Evolutionary conservation across 2,329 filamentous ascomycete genomes (phyloP).

Genomic region (Penicillium sp.): DNA sequence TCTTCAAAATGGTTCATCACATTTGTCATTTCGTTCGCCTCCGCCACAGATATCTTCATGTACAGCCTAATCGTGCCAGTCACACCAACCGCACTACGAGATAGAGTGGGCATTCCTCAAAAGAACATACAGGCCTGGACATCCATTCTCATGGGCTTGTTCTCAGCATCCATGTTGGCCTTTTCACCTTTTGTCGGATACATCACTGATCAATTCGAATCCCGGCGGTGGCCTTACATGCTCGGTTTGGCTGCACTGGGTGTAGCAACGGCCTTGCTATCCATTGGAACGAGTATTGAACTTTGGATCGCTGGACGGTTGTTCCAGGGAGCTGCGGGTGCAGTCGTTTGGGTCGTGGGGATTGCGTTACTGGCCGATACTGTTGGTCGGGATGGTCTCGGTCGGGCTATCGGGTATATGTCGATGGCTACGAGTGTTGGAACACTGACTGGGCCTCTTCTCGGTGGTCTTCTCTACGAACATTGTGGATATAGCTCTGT

Average conservation of each 20-base stretch:
- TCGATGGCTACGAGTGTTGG: not conserved
- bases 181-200: not conserved
- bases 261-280: not conserved
- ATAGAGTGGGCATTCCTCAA: conserved; percentile 44
- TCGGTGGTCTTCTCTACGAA: conserved; percentile 48
- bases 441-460: not conserved
- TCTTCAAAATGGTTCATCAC: conserved; percentile 38
- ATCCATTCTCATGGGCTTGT: conserved; percentile 59
- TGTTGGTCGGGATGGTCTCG: not conserved
- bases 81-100: conserved; percentile 61
- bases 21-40: conserved; percentile 35
- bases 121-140: conserved; percentile 59
- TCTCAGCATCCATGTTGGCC: not conserved
- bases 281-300: not conserved
- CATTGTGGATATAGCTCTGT: conserved; percentile 55
- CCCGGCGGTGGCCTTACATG: not conserved
- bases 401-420: not conserved
- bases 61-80: conserved; percentile 59
- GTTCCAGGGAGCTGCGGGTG: not conserved
- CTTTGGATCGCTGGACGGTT: not conserved
- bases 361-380: not conserved
- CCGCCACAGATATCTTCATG: conserved; percentile 40
- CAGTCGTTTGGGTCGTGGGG: not conserved
- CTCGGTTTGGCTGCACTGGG: not conserved
- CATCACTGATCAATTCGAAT: not conserved